Evolutionary conservation across 2,329 filamentous ascomycete species (phyloP).

Genomic region (Herpotrichia juniperi): DNA sequence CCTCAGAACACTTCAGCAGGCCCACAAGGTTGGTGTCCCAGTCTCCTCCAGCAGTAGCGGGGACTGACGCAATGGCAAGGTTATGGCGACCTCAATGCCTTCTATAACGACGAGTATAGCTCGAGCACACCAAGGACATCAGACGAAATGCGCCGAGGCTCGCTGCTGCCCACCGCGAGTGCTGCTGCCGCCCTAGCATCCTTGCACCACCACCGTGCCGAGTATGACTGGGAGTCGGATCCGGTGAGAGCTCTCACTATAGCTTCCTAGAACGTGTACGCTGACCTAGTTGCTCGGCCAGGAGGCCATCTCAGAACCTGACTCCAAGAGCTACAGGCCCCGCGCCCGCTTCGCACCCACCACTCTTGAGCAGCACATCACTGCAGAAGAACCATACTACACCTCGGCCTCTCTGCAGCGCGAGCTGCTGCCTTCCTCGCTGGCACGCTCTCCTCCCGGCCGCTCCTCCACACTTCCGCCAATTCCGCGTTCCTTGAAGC

Average conservation of each 20-base stretch:
- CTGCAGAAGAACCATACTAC: slow-evolving; percentile 51
- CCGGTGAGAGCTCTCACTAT: slow-evolving; percentile 31
- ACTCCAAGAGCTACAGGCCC: slow-evolving; percentile 45
- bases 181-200: slow-evolving; percentile 88
- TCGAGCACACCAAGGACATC: slow-evolving; percentile 70
- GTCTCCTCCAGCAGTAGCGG: slow-evolving; percentile 36
- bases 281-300: slow-evolving; percentile 33
- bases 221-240: slow-evolving; percentile 56
- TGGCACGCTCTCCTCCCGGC: slow-evolving; percentile 81
- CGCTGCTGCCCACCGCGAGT: slow-evolving; percentile 70
- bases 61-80: slow-evolving; percentile 44
- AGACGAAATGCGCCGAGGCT: slow-evolving; percentile 71
- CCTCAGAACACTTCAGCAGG: slow-evolving; percentile 47
- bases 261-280: slow-evolving; percentile 9
- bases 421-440: slow-evolving; percentile 81
- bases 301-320: slow-evolving; percentile 46
- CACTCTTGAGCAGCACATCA: slow-evolving; percentile 73
- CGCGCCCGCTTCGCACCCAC: slow-evolving; percentile 48
- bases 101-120: slow-evolving; percentile 70
- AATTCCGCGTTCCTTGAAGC: slow-evolving; percentile 74
- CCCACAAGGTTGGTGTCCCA: slow-evolving; percentile 37
- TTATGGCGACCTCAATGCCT: slow-evolving; percentile 67
- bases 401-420: slow-evolving; percentile 65
- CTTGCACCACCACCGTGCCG: slow-evolving; percentile 78
- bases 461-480: slow-evolving; percentile 89